Evolutionary conservation across 2,329 filamentous ascomycete genomes (phyloP), one percentile per base, ranked within the genome.

Genomic region (Hirsutella minnesotensis): DNA sequence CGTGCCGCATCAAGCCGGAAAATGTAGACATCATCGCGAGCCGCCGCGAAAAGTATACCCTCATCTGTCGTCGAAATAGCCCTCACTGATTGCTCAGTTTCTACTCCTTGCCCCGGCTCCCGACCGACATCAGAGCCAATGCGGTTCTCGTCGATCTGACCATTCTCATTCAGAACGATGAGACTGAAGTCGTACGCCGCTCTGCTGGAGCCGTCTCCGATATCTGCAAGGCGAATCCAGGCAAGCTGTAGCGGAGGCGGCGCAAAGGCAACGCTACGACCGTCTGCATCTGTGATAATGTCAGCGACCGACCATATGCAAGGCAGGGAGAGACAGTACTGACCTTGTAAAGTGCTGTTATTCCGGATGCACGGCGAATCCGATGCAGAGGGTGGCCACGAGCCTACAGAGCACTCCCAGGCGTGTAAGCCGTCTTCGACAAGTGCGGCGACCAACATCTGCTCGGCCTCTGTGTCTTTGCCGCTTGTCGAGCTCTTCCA

Each of bases 371-470:
- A 55, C 22, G 41, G 42, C 4, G 44, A 22, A 9, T 49, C 45
- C 9, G 41, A 35, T 16, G 40, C 43, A 2, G 44, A 41, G 16
- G 47, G 47, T 13, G 44, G 39, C 38, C 42, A 49, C 22, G 43
- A 43, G 39, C 49, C 47, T 2, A 49, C 13, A 1, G 45, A 40
- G 39, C 53, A 55, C 20, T 53, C 46, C 48, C 48, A 54, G 1
- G 50, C 43, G 10, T 41, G 24, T 9, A 52, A 27, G 5, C 46
- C 46, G 21, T 45, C 40, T 2, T 46, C 40, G 5, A 45, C 47
- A 24, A 50, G 38, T 4, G 52, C 39, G 1, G 48, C 49, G 30
- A 54, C 33, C 18, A 54, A 20, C 4, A 54, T 29, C 10, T 42
- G 7, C 7, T 27, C 7, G 24, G 7, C 24, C 12, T 27, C 24